Conservation (phyloP, 2,329 filamentous ascomycete genomes). For the Fusarium torreyae region DNA sequence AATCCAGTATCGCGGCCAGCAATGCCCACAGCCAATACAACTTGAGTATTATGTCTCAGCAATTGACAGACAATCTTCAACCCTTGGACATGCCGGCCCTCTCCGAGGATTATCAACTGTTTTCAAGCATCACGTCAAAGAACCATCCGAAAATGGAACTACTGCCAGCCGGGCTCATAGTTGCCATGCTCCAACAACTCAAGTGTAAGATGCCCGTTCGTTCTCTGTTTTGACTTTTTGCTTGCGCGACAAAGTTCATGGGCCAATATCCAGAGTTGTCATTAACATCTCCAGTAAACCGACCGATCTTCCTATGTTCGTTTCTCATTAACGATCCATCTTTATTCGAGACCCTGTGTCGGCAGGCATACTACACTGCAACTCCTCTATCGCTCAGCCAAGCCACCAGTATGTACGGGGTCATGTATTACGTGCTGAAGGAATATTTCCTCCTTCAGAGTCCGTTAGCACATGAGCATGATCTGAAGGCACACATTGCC, state of each 20-base stretch:
- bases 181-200: too few relatives aligned
- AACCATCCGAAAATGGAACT: slow-evolving; percentile 5
- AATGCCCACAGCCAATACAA: slow-evolving; percentile 4
- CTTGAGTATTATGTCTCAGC: background rate
- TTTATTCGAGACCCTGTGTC: slow-evolving; percentile 6
- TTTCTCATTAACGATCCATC: slow-evolving; percentile 12
- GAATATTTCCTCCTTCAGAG: too few relatives aligned
- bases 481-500: too few relatives aligned
- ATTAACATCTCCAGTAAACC: background rate
- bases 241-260: background rate
- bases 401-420: slow-evolving; percentile 6
- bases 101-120: slow-evolving; percentile 6
- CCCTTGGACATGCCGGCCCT: background rate
- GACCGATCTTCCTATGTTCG: slow-evolving; percentile 10
- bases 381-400: slow-evolving; percentile 3
- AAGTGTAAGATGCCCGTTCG: too few relatives aligned
- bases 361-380: slow-evolving; percentile 8
- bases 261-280: too few relatives aligned
- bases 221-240: too few relatives aligned
- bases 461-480: too few relatives aligned
- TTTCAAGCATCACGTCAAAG: background rate
- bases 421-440: background rate
- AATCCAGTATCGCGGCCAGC: slow-evolving; percentile 3
- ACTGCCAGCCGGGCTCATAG: background rate
- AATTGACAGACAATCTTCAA: background rate